Evolutionary conservation across 1,284 basidiomycete species (phyloP), one percentile per base, ranked within the genome.

Genomic region (Abortiporus biennis): DNA sequence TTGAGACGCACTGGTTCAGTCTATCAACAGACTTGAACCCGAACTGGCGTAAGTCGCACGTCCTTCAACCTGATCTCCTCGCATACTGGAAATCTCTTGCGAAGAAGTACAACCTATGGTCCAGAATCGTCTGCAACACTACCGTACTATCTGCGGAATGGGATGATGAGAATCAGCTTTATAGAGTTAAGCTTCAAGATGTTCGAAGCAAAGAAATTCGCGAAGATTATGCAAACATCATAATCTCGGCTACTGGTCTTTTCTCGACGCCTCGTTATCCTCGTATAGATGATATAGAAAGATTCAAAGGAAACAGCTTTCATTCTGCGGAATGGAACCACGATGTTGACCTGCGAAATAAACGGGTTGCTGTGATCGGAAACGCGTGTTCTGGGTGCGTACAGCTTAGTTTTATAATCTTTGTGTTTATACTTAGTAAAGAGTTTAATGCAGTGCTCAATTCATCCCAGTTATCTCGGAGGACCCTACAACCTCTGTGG

Each of bases 161-260:
- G 75, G 60, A 70, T 47, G 42, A 44, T 3, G 36, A 38, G 0
- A 40, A 48, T 1, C 58, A 68, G 22, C 8, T 47, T 1, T 76
- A 69, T 42, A 46, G 54, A 12, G 52, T 75, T 39, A 9, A 29
- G 8, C n/a, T n/a, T 9, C 27, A 29, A n/a, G 27, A 29, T n/a
- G 8, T n/a, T 29, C 27, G 8, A 9, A 29, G 9, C 27, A 29
- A 29, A 29, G 27, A 29, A 29, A n/a, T 29, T n/a, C n/a, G 8
- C 27, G 48, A 46, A 2, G 55, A 64, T 2, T 50, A 62, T 30
- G 54, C 54, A 19, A 47, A 63, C 20, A 54, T 73, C 15, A 40
- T 77, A 16, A 59, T 77, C n/a, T 66, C 64, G 0, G 73, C 71
- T 4, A 54, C 65, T 9, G 73, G 74, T 3, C 46, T 67, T 1